Base-by-base conservation (phyloP, 148 eudicot genomes). In the Dianthus caryophyllus region DNA sequence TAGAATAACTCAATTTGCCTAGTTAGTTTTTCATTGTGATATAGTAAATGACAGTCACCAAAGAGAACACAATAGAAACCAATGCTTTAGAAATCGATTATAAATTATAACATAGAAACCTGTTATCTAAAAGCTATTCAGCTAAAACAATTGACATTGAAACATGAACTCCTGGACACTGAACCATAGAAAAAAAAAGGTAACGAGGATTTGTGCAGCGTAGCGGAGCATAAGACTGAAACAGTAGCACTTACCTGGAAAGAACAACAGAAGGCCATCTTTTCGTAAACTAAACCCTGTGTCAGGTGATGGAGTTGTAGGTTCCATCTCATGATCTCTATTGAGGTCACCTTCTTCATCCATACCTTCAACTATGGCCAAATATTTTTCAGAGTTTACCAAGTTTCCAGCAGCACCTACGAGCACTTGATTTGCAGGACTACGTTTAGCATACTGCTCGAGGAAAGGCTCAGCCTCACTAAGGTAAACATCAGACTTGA, bases 391-490 rank as follows among this genome's bases (percentile, higher is more conserved):
- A 67, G 88, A 77, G 72, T 84, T 82, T 33, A 93, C 90, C 15
- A 87, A 73, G 76, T 79, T 82, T 57, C 96, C 98, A 38, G 98
- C 97, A 69, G 96, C 82, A 57, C 98, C 98, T 71, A 93, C 73
- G 68, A 93, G 79, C 62, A 77, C 83, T 76, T 79, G 92, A 78
- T 86, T 93, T 64, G 84, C 75, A 50, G 95, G 85, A 71, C 92
- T 82, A 47, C 96, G 81, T 75, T 88, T 86, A 27, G 98, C 97
- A 77, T 87, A 93, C 70, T 90, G 90, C 79, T 93, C 96, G 67
- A 93, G 96, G 75, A 93, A 93, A 59, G 88, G 88, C 77, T 90
- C 98, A 49, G 92, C 97, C 84, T 90, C 98, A 66, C 86, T 88
- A 31, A 93, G 88, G 76, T 93, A 93, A 43, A 75, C 77, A 56